Evolutionary conservation across 1,139 yeast species (phyloP).

Genomic region (Protomyces inundatus): DNA sequence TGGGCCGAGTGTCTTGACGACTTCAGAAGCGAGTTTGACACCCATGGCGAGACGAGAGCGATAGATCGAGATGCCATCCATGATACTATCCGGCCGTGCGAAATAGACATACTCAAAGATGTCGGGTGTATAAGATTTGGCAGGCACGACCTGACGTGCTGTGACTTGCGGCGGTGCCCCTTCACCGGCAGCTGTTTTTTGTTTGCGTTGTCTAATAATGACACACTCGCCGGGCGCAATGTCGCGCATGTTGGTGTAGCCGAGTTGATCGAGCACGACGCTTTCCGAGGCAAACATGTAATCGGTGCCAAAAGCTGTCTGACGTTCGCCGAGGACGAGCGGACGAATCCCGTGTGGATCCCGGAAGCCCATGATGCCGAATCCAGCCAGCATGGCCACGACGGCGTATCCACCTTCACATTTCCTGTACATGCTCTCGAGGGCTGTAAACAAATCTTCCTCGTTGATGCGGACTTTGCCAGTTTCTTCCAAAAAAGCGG

Average conservation of each 20-base stretch:
- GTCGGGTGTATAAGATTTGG: constrained; percentile 81
- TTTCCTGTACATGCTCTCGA: constrained; percentile 69
- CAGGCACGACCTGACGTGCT: constrained; percentile 71
- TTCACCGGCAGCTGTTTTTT: constrained; percentile 23
- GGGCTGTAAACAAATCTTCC: constrained; percentile 79
- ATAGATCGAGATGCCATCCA: constrained; percentile 93
- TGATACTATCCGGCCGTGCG: constrained; percentile 93
- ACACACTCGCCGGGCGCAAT: constrained; percentile 94
- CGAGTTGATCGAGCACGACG: constrained; percentile 91
- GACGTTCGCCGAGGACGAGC: constrained; percentile 73
- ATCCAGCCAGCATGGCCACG: constrained; percentile 91
- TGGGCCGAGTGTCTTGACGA: constrained; percentile 49
- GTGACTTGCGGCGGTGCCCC: constrained; percentile 22
- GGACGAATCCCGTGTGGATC: constrained; percentile 98
- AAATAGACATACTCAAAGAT: constrained; percentile 95
- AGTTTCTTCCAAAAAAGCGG: constrained; percentile 82
- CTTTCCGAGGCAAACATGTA: constrained; percentile 95
- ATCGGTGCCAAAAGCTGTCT: constrained; percentile 63
- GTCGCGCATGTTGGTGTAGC: constrained; percentile 73
- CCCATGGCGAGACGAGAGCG: constrained; percentile 95
- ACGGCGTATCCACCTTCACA: constrained; percentile 97
- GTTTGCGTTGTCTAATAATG: constrained; percentile 52
- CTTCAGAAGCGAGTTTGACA: constrained; percentile 70
- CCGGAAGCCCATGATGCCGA: constrained; percentile 89
- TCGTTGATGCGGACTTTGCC: constrained; percentile 91